Percentiles rank a stretch among this genome's conserved stretches.
phyloP scores from a whole-genome alignment of 768 basidiomycete genomes.

The Sarcodon aspratus region DNA sequence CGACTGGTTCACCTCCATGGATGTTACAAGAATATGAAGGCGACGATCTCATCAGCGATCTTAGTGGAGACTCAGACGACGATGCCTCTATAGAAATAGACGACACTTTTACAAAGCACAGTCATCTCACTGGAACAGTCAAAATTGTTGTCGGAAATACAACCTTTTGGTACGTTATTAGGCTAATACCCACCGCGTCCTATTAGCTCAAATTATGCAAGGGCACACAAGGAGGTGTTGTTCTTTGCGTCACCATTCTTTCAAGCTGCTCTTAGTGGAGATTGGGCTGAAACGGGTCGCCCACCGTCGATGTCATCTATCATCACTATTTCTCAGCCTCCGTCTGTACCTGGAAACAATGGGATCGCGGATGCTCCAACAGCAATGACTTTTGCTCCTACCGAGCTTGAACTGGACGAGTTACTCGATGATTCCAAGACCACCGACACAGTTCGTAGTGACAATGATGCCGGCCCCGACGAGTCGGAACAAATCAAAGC shows the following conservation, averaged over 20 bases:
- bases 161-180: conserved; percentile 63
- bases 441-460: conserved; percentile 19
- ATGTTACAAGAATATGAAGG: conserved; percentile 64
- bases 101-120: conserved; percentile 61
- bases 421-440: conserved; percentile 24
- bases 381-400: conserved; percentile 49
- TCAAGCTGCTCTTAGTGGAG: conserved; percentile 79
- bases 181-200: not conserved
- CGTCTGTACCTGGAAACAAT: conserved; percentile 41
- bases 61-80: conserved; percentile 55
- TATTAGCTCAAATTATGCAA: conserved; percentile 16
- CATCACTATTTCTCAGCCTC: conserved; percentile 75
- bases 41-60: conserved; percentile 57
- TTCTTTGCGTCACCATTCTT: conserved; percentile 95
- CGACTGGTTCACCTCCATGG: conserved; percentile 73
- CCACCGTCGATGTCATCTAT: conserved; percentile 73
- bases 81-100: conserved; percentile 66
- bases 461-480: conserved; percentile 14
- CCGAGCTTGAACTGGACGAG: conserved; percentile 36
- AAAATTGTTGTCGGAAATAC: conserved; percentile 85
- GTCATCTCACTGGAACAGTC: conserved; percentile 71
- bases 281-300: conserved; percentile 83
- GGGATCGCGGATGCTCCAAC: conserved; percentile 28
- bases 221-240: conserved; percentile 87
- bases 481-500: conserved; percentile 20